These are phyloP conservation scores for Malus hybrid DNA, from an alignment of 331 rosid genomes.

Conservation along the genomic window DNA sequence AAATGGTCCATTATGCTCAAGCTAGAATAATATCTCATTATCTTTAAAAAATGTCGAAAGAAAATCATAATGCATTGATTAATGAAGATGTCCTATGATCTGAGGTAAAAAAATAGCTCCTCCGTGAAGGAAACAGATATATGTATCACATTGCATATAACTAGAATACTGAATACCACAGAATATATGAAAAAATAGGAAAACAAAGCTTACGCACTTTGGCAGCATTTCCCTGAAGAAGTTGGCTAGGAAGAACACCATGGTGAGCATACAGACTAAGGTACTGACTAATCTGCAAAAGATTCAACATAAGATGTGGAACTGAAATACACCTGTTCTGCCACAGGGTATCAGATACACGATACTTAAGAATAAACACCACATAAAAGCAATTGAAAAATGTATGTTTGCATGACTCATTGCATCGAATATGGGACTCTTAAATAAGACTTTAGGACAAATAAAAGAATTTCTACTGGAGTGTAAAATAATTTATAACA, in stretches of 20 bases:
- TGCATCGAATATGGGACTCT: neutral
- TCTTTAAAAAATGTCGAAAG: neutral
- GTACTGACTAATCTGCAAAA: constrained; percentile 75
- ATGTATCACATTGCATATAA: neutral
- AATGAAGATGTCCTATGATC: neutral
- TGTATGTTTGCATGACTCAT: neutral
- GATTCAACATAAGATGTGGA: neutral
- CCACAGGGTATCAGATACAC: neutral
- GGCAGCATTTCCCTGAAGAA: constrained; percentile 72
- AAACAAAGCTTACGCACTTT: constrained; percentile 41
- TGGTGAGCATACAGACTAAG: constrained; percentile 55
- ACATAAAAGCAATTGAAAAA: neutral
- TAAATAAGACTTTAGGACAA: neutral
- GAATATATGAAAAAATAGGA: neutral
- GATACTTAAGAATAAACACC: neutral
- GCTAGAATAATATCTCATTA: neutral
- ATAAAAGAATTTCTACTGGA: neutral
- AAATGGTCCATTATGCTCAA: neutral
- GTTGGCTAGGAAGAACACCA: constrained; percentile 72
- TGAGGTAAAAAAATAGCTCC: neutral
- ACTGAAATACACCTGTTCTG: neutral
- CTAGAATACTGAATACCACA: neutral
- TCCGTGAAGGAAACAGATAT: neutral
- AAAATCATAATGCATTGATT: neutral
- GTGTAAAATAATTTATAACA: neutral